Percentiles rank a stretch among this genome's conserved stretches.
phyloP scores from a whole-genome alignment of 805 yeast genomes.

The Starmerella potacharoeniae region DNA sequence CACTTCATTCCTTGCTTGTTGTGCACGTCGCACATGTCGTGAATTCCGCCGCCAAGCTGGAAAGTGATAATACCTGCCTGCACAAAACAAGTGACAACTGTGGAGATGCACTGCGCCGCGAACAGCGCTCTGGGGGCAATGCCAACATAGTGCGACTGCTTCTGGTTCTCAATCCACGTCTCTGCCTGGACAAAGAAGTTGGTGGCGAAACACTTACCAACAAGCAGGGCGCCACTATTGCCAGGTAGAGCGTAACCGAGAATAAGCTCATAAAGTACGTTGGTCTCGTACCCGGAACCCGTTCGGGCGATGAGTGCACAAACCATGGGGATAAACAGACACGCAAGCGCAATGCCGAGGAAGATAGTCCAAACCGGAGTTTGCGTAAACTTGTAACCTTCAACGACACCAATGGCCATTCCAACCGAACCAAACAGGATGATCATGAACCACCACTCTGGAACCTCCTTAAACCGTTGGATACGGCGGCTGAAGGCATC shows the following conservation, averaged over 20 bases:
- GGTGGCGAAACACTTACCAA: constrained; percentile 41
- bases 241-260: constrained; percentile 50
- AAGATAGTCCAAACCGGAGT: constrained; percentile 51
- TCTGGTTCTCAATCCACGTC: constrained; percentile 41
- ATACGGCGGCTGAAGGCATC: constrained; percentile 33
- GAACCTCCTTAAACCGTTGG: constrained; percentile 51
- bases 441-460: constrained; percentile 53
- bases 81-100: constrained; percentile 13
- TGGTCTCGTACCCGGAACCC: constrained; percentile 37
- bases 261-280: constrained; percentile 47
- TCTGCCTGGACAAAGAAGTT: constrained; percentile 57
- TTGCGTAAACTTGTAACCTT: constrained; percentile 33
- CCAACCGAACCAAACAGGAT: constrained; percentile 36
- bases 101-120: constrained; percentile 14
- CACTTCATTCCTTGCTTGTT: constrained; percentile 32
- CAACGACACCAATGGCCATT: constrained; percentile 35
- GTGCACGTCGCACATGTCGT: constrained; percentile 28
- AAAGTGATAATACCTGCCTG: constrained; percentile 15
- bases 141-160: constrained; percentile 42
- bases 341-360: constrained; percentile 41
- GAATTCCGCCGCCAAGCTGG: constrained; percentile 17
- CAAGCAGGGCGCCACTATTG: constrained; percentile 43
- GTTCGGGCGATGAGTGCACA: constrained; percentile 46
- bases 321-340: constrained; percentile 46
- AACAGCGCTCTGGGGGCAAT: constrained; percentile 19